Evolutionary conservation across 306 rosid genomes (phyloP).

Genomic region (Cucurbita pepo): DNA sequence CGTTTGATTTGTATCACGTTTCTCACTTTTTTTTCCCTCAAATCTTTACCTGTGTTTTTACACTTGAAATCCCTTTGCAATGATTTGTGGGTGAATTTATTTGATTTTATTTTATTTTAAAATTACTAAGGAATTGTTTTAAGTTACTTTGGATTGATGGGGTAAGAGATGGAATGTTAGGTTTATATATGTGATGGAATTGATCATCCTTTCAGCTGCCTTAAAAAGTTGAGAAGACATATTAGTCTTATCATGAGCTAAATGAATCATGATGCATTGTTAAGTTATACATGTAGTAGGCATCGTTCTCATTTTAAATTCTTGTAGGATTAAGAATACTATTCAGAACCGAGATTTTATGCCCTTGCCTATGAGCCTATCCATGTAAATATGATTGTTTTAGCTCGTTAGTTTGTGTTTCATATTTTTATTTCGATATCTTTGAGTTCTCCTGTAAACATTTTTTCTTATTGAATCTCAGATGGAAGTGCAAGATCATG

Average conservation of each 20-base stretch:
- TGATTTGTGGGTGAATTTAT: background rate
- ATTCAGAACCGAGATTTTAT: background rate
- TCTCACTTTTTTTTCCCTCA: background rate
- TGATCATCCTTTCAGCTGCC: background rate
- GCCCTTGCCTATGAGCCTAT: background rate
- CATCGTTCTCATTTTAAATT: background rate
- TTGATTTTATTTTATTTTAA: too few relatives aligned
- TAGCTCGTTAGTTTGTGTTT: background rate
- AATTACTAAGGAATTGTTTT: background rate
- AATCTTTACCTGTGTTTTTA: background rate
- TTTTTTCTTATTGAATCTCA: constrained; percentile 10
- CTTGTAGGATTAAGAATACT: background rate
- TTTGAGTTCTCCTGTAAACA: background rate
- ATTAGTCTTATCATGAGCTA: background rate
- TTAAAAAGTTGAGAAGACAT: too few relatives aligned
- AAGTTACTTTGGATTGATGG: background rate
- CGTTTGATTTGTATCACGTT: background rate
- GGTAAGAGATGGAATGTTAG: background rate
- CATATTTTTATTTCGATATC: background rate
- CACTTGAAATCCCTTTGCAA: background rate
- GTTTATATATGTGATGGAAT: background rate
- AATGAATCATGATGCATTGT: background rate
- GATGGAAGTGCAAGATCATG: constrained; percentile 35
- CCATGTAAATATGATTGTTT: background rate
- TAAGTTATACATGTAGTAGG: background rate